Conservation (phyloP, 2,329 filamentous ascomycete species). For the Fusarium setosum region DNA sequence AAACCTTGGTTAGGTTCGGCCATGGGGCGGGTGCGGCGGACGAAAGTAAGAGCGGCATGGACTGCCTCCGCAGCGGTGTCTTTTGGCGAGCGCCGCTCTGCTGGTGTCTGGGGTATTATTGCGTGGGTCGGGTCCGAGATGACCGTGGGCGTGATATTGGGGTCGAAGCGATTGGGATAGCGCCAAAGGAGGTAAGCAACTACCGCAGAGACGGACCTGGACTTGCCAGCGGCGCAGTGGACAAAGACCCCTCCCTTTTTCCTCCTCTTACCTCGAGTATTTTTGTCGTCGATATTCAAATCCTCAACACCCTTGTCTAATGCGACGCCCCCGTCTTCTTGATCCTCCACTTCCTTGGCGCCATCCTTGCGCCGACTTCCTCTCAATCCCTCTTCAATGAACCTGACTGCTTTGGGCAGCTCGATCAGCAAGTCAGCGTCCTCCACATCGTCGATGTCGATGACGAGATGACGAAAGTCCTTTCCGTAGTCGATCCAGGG, state of each 20-base stretch:
- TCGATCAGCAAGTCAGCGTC: slow-evolving; percentile 88
- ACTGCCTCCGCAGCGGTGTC: slow-evolving; percentile 61
- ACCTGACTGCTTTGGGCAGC: slow-evolving; percentile 81
- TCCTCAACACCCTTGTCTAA: slow-evolving; percentile 32
- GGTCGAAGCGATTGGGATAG: slow-evolving; percentile 64
- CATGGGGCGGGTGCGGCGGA: slow-evolving; percentile 78
- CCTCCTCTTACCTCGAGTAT: slow-evolving; percentile 24
- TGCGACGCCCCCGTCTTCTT: slow-evolving; percentile 32
- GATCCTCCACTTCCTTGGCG: slow-evolving; percentile 12
- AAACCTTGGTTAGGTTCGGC: slow-evolving; percentile 94
- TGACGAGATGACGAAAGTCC: slow-evolving; percentile 77
- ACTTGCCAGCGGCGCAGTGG: slow-evolving; percentile 94
- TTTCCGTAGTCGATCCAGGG: slow-evolving; percentile 61
- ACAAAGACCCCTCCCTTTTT: slow-evolving; percentile 62
- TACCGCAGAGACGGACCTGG: slow-evolving; percentile 85
- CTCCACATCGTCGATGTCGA: slow-evolving; percentile 91
- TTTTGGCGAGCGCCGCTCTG: slow-evolving; percentile 39
- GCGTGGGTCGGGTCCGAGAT: slow-evolving; percentile 31
- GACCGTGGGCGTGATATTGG: slow-evolving; percentile 47
- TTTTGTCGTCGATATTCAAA: slow-evolving; percentile 17
- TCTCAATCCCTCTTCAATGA: slow-evolving; percentile 81
- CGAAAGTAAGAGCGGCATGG: slow-evolving; percentile 71
- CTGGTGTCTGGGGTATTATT: slow-evolving; percentile 10
- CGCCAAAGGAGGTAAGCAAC: slow-evolving; percentile 87
- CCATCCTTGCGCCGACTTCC: slow-evolving; percentile 20